Conservation (phyloP, 2,329 filamentous ascomycete species). For the Alternaria arborescens region DNA sequence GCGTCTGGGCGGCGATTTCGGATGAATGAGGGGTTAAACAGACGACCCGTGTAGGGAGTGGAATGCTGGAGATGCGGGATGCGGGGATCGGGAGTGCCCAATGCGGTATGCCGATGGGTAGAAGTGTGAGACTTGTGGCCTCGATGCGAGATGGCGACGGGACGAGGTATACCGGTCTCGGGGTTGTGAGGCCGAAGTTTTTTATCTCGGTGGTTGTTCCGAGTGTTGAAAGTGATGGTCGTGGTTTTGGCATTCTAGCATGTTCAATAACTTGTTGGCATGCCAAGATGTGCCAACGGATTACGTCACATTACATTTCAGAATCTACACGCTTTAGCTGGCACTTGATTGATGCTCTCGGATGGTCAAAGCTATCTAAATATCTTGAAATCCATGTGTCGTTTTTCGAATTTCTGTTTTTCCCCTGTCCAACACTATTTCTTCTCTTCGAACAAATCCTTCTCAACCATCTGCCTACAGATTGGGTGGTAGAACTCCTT, state of each 20-base stretch:
- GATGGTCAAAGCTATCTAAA: neutral
- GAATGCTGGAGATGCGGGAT: constrained; percentile 13
- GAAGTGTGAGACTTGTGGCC: neutral
- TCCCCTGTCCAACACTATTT: constrained; percentile 4
- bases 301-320: neutral
- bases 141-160: constrained; percentile 8
- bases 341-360: neutral
- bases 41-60: constrained; percentile 14
- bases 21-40: constrained; percentile 29
- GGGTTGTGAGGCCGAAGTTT: constrained; percentile 13
- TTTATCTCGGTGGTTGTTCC: constrained; percentile 26
- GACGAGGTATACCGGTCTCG: constrained; percentile 7
- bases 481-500: constrained; percentile 96
- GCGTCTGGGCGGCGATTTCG: constrained; percentile 7
- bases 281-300: neutral
- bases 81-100: constrained; percentile 27
- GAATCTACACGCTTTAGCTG: neutral
- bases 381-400: neutral
- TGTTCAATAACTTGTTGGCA: neutral
- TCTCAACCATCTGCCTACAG: constrained; percentile 79
- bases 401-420: neutral
- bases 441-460: constrained; percentile 70
- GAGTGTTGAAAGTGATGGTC: constrained; percentile 9
- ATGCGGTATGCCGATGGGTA: constrained; percentile 41
- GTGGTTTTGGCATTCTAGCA: neutral